Evolutionary conservation across 306 rosid species (phyloP), one percentile per base, ranked within the genome.

Genomic region (Trichosanthes cucumerina): DNA sequence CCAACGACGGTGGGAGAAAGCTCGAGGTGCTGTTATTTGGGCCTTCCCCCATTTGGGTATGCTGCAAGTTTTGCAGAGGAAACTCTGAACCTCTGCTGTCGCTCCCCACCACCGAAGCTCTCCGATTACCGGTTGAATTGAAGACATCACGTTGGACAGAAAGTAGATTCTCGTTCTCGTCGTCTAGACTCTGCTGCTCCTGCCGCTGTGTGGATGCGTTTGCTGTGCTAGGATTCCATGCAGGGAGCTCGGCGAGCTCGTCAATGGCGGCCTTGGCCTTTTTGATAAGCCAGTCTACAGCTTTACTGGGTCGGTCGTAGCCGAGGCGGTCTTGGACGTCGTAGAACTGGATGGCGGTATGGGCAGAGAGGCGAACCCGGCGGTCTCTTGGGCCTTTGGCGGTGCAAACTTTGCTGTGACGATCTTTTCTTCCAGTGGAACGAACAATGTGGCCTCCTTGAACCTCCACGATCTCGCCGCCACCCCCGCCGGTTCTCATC

Each of bases 1-100:
- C 91, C 84, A 92, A 19, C 28, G 94, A 85, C 23, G 89, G 82
- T 4, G 90, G 95, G 52, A 94, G 91, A 76, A 94, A 89, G 60
- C 82, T 83, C 4, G 90, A 83, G 77, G 83, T 82, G 43, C 53
- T 81, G 46, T 70, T 76, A 12, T 63, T 83, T 21, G 70, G 81
- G 75, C 80, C 77, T 16, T 86, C 86, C 0, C 77, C 84, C 69
- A 93, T 76, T 38, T 86, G 84, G 24, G 60, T 60, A 33, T 75
- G 82, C 34, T 77, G 88, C 72, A 81, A 78, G 69, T 85, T 87
- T 19, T 78, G 81, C 50, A 63, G 26, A 60, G 68, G 26, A 31
- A 60, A 5, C 14, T 86, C 87, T 33, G 79, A 63, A 24, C 73
- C 41, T 47, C 88, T 24, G 65, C 87, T 75, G 15, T 60, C 36